Conservation (phyloP, 148 eudicot genomes). For the Chenopodium formosanum region DNA sequence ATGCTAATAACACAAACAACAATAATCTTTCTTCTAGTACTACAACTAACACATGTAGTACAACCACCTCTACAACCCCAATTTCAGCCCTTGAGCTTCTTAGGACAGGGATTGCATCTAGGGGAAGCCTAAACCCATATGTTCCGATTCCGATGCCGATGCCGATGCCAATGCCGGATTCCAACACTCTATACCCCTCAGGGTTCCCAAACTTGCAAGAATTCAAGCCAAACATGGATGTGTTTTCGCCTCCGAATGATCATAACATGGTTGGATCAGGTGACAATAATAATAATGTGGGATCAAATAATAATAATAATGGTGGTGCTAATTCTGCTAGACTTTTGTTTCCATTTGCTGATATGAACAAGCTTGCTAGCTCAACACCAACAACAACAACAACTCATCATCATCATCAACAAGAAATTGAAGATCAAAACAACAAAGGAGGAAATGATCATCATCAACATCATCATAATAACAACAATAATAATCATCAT, state of each 20-base stretch:
- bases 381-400: conserved; percentile 16
- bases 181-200: conserved; percentile 37
- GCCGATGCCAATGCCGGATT: conserved; percentile 27
- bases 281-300: conserved; percentile 22
- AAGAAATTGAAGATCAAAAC: conserved; percentile 41
- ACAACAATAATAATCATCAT: conserved; percentile 29
- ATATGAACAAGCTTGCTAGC: conserved; percentile 36
- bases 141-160: conserved; percentile 24
- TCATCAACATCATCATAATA: conserved; percentile 30
- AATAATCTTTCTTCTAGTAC: conserved; percentile 12
- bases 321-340: conserved; percentile 29
- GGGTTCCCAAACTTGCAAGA: conserved; percentile 58
- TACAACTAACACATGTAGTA: conserved; percentile 25
- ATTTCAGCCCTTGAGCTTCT: conserved; percentile 60
- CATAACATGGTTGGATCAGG: conserved; percentile 23
- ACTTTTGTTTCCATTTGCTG: conserved; percentile 65
- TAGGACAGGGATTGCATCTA: conserved; percentile 45
- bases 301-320: neutral
- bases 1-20: neutral
- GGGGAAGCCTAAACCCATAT: conserved; percentile 46
- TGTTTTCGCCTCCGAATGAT: conserved; percentile 26
- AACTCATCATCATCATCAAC: conserved; percentile 22
- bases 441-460: conserved; percentile 38
- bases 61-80: conserved; percentile 22
- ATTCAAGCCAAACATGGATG: conserved; percentile 49